Evolutionary conservation across 2,329 filamentous ascomycete species (phyloP).

Genomic region (Thielaviopsis euricoi): DNA sequence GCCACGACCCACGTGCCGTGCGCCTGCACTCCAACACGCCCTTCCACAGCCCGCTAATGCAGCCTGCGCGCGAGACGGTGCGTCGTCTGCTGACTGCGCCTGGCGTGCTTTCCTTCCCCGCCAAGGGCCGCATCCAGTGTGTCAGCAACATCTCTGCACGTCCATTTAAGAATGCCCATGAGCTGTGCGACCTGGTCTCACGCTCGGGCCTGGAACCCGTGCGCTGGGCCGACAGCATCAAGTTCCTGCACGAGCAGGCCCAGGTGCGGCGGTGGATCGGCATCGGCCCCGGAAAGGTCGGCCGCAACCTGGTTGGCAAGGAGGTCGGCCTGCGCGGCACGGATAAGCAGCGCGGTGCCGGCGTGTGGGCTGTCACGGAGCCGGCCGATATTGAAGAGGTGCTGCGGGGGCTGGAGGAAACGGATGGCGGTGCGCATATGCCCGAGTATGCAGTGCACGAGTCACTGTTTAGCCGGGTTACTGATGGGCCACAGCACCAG

Average conservation of each 20-base stretch:
- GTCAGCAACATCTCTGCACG: constrained; percentile 74
- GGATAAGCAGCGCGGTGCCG: constrained; percentile 69
- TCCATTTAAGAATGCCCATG: constrained; percentile 56
- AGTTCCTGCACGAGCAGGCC: constrained; percentile 70
- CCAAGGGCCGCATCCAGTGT: constrained; percentile 47
- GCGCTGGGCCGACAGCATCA: constrained; percentile 85
- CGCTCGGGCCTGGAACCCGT: constrained; percentile 83
- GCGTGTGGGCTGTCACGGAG: constrained; percentile 81
- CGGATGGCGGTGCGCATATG: constrained; percentile 31
- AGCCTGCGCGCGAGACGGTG: constrained; percentile 64
- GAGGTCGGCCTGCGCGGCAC: constrained; percentile 76
- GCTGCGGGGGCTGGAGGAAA: constrained; percentile 47
- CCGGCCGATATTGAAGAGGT: constrained; percentile 60
- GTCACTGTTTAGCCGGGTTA: not conserved
- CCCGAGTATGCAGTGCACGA: constrained; percentile 9
- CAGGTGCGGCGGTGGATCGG: constrained; percentile 76
- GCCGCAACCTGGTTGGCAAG: constrained; percentile 83
- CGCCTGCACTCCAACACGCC: constrained; percentile 74
- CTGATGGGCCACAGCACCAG: not conserved
- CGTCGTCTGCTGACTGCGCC: constrained; percentile 45
- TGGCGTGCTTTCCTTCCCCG: constrained; percentile 56
- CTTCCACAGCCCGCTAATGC: constrained; percentile 87
- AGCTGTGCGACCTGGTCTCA: constrained; percentile 65
- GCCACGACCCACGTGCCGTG: constrained; percentile 80
- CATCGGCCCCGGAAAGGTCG: constrained; percentile 86